Percentiles rank a stretch among this genome's conserved stretches.
These are phyloP conservation scores for Aureobasidium sp. DNA, from an alignment of 2,329 filamentous ascomycete genomes.

Conservation along the genomic window DNA sequence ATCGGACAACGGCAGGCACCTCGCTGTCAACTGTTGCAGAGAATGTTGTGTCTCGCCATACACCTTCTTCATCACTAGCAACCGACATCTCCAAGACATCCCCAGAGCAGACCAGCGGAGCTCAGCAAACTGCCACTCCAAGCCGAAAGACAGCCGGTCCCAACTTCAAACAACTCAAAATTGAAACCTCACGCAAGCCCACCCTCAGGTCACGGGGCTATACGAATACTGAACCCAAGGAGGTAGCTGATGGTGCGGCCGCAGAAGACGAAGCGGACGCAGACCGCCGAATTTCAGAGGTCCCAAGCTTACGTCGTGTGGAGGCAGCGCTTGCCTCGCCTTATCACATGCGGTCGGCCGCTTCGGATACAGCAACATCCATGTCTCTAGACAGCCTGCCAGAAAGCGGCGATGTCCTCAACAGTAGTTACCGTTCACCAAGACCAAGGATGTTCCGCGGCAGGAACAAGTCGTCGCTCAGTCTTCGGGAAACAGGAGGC, in stretches of 20 bases:
- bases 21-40: slow-evolving; percentile 69
- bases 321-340: slow-evolving; percentile 14
- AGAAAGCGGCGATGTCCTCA: slow-evolving; percentile 11
- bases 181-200: slow-evolving; percentile 59
- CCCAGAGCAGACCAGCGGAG: not conserved
- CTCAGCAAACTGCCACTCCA: slow-evolving; percentile 28
- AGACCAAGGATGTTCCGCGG: slow-evolving; percentile 30
- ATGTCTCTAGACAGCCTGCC: slow-evolving; percentile 16
- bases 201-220: not conserved
- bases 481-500: slow-evolving; percentile 67
- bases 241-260: not conserved
- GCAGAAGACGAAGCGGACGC: not conserved
- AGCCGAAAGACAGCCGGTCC: slow-evolving; percentile 74
- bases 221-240: slow-evolving; percentile 6
- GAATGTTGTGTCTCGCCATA: slow-evolving; percentile 16
- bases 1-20: slow-evolving; percentile 61
- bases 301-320: slow-evolving; percentile 14
- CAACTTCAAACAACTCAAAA: slow-evolving; percentile 76
- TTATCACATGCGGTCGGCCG: slow-evolving; percentile 16
- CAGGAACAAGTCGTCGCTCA: slow-evolving; percentile 50
- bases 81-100: slow-evolving; percentile 5
- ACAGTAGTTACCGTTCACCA: slow-evolving; percentile 12
- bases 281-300: slow-evolving; percentile 15
- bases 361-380: slow-evolving; percentile 17
- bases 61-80: slow-evolving; percentile 4